Percentiles rank a stretch among this genome's conserved stretches.
Evolutionary conservation across 768 basidiomycete species (phyloP).

Genomic region (Leccinum sublutescens): DNA sequence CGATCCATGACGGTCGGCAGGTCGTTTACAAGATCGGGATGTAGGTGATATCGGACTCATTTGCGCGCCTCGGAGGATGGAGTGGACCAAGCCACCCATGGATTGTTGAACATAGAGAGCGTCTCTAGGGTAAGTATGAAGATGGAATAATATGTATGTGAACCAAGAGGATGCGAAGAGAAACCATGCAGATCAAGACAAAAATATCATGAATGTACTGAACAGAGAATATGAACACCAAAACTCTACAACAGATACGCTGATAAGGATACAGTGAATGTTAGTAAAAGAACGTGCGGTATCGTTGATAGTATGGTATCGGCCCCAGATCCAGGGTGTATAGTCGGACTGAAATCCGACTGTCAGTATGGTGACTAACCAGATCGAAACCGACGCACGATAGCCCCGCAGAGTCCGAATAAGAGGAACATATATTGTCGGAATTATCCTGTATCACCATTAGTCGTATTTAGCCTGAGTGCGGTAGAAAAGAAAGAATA

Average conservation of each 20-base stretch:
- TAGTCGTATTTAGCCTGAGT: slow-evolving; percentile 8
- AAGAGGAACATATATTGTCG: slow-evolving; percentile 65
- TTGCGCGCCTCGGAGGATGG: not conserved
- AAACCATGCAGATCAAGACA: not conserved
- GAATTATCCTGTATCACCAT: slow-evolving; percentile 35
- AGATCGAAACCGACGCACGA: slow-evolving; percentile 43
- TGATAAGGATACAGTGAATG: slow-evolving; percentile 14
- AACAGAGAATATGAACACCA: not conserved
- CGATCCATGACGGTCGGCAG: not conserved
- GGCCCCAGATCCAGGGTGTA: slow-evolving; percentile 25
- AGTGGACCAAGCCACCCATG: slow-evolving; percentile 1
- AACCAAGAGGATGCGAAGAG: slow-evolving; percentile 2
- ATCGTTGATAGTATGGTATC: slow-evolving; percentile 12
- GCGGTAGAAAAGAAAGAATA: slow-evolving; percentile 10
- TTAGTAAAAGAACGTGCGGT: slow-evolving; percentile 20
- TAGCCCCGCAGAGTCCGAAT: slow-evolving; percentile 62
- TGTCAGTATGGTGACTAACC: slow-evolving; percentile 4
- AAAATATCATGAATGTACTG: not conserved
- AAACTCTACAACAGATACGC: slow-evolving; percentile 20
- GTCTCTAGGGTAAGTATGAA: not conserved
- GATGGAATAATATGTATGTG: not conserved
- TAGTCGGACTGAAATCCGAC: slow-evolving; percentile 28
- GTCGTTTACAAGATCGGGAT: not conserved
- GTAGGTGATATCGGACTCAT: not conserved
- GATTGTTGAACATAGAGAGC: not conserved